Conservation (phyloP, 441 rosid genomes). For the Capsella rubella region DNA sequence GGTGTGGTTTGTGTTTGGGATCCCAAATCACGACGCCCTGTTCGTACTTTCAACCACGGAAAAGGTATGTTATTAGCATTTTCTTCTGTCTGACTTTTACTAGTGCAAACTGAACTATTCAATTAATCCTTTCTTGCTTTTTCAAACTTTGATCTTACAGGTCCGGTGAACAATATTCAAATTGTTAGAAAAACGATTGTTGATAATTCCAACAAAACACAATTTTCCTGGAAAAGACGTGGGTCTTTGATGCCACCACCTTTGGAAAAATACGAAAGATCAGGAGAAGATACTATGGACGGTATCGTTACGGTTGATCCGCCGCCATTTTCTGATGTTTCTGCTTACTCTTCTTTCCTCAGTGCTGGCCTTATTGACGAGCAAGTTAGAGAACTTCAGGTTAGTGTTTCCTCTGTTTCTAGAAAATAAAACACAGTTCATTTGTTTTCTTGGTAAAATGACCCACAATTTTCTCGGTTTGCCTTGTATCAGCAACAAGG, state of each 20-base stretch:
- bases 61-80: conserved; percentile 55
- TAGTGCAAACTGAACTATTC: background rate
- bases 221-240: conserved; percentile 58
- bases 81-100: conserved; percentile 20
- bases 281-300: conserved; percentile 51
- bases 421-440: background rate
- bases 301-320: conserved; percentile 51
- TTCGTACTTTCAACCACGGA: conserved; percentile 66
- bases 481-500: conserved; percentile 42
- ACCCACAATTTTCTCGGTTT: background rate
- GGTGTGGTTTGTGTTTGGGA: conserved; percentile 78
- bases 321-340: conserved; percentile 35
- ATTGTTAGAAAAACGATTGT: conserved; percentile 53
- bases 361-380: conserved; percentile 54
- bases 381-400: conserved; percentile 83
- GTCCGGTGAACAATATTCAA: conserved; percentile 75
- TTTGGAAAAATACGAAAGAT: conserved; percentile 57
- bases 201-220: conserved; percentile 43
- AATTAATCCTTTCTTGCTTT: background rate
- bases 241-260: conserved; percentile 64
- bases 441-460: background rate
- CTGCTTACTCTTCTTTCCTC: conserved; percentile 43
- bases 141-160: conserved; percentile 35
- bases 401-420: conserved; percentile 41
- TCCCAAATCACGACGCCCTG: conserved; percentile 50